Conservation (phyloP, 352 stramenopile species). For the Phytophthora idaei region DNA sequence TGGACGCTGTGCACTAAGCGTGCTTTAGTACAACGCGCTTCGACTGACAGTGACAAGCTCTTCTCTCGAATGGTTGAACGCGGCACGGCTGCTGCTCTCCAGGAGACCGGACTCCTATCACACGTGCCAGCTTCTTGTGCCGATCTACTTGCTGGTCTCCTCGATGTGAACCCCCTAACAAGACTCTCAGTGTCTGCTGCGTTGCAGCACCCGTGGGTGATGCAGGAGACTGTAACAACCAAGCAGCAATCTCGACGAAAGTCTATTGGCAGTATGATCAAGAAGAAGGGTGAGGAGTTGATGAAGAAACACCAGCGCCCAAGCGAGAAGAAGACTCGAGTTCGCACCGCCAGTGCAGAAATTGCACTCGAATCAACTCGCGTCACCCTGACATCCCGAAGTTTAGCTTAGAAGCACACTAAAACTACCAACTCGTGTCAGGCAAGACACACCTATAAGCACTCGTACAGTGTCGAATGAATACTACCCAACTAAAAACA, state of each 20-base stretch:
- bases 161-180: constrained; percentile 49
- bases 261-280: constrained; percentile 31
- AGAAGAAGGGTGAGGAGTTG: constrained; percentile 37
- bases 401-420: constrained; percentile 13
- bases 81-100: constrained; percentile 36
- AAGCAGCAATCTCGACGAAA: constrained; percentile 30
- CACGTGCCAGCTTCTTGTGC: constrained; percentile 36
- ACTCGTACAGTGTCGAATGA: constrained; percentile 1
- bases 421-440: background rate
- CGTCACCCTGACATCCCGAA: constrained; percentile 46
- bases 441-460: constrained; percentile 27
- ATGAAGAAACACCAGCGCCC: constrained; percentile 33
- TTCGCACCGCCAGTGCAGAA: constrained; percentile 45
- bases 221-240: constrained; percentile 8
- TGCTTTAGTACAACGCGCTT: constrained; percentile 53
- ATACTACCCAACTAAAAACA: constrained; percentile 4
- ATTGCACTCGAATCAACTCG: constrained; percentile 70
- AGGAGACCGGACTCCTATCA: constrained; percentile 31
- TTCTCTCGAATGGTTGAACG: constrained; percentile 45
- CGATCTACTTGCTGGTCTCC: constrained; percentile 54
- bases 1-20: constrained; percentile 71
- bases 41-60: constrained; percentile 51
- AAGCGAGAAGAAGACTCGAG: constrained; percentile 28
- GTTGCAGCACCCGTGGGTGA: constrained; percentile 63
- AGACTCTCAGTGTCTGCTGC: constrained; percentile 59